Conservation (phyloP, 1,139 yeast genomes). For the Taphrina wiesneri region DNA sequence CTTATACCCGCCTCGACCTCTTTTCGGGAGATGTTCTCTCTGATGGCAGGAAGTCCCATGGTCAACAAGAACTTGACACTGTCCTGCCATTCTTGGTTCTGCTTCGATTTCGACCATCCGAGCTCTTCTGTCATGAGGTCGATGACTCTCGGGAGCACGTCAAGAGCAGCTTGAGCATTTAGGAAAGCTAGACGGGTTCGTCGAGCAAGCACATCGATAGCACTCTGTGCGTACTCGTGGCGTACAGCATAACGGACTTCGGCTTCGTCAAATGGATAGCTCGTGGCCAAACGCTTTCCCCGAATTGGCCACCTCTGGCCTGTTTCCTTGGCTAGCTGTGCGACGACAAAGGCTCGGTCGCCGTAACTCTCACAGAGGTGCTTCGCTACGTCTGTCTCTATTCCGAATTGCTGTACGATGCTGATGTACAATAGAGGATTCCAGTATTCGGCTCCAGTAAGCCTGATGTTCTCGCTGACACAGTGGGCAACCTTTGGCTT, state of each 20-base stretch:
- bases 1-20: constrained; percentile 38
- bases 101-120: constrained; percentile 66
- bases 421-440: constrained; percentile 71
- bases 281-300: constrained; percentile 51
- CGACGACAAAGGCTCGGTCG: constrained; percentile 70
- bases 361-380: constrained; percentile 89
- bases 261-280: constrained; percentile 89
- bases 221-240: constrained; percentile 84
- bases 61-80: constrained; percentile 47
- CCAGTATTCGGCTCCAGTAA: constrained; percentile 74
- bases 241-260: constrained; percentile 80
- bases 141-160: constrained; percentile 80
- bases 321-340: constrained; percentile 55
- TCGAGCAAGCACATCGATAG: constrained; percentile 87
- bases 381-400: constrained; percentile 74
- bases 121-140: constrained; percentile 80
- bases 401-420: constrained; percentile 73
- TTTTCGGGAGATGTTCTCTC: constrained; percentile 34
- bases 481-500: constrained; percentile 47
- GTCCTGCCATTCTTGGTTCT: constrained; percentile 53
- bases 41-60: constrained; percentile 47
- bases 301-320: constrained; percentile 43
- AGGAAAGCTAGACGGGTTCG: constrained; percentile 91
- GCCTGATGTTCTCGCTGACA: constrained; percentile 47
- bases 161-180: constrained; percentile 80